Base-by-base conservation (phyloP, 345 rosid species). In the Adansonia digitata region DNA sequence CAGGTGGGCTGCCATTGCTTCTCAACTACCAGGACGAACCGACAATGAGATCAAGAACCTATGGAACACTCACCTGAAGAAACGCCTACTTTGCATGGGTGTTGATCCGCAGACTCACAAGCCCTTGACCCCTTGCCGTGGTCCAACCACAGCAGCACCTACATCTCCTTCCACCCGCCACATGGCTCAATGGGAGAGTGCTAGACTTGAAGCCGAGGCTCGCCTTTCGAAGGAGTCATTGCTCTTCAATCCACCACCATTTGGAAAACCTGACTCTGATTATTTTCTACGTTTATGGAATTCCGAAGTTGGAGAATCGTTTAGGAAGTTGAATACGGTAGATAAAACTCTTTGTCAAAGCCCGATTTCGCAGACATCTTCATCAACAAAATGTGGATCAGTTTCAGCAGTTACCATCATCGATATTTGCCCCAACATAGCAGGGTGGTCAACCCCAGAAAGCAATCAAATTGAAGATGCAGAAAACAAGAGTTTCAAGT, bases 101-200 rank as follows among this genome's bases (percentile, higher is more conserved):
- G 82, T 95, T 35, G 96, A 95, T 73, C 99, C 98, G 6, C 87
- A 67, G 71, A 93, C 96, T 3, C 99, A 93, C 43, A 86, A 91
- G 83, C 96, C 98, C 5, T 72, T 91, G 34, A 22, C 80, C 27
- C 60, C 82, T 7, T 60, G 72, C 39, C n/a, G n/a, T n/a, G 90
- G 91, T 9, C 56, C 86, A 62, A 71, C 64, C 29, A 80, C 68
- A 39, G 86, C 80, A 55, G 73, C 91, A 18, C 88, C 94, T 4
- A 78, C 88, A 8, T 85, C 92, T 8, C 91, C 92, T 1, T 71
- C 87, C 45, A 93, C 97, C 1, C 94, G 98, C 8, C 99, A 95
- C 80, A 92, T 91, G 98, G 86, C 98, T 26, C 99, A 93, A 20
- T 93, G 99, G 99, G 99, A 95, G 84, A 90, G 96, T 63, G 97